These are phyloP conservation scores for Penicillium tannophilum DNA, from an alignment of 495 filamentous ascomycete genomes.

Conservation along the genomic window DNA sequence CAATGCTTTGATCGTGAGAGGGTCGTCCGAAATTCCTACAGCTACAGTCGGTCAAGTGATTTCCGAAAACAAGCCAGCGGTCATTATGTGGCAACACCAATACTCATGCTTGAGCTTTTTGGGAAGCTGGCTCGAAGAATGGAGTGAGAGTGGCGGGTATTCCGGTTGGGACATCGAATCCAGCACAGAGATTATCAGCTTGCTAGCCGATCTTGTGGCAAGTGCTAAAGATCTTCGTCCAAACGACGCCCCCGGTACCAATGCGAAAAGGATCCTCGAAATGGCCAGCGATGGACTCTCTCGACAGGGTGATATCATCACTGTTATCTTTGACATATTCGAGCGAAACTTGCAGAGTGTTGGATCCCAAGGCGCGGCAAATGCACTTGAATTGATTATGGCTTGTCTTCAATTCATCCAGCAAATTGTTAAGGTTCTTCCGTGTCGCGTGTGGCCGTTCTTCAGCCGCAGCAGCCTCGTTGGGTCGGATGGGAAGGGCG, in stretches of 20 bases:
- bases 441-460: constrained; percentile 85
- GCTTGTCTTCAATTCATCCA: constrained; percentile 79
- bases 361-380: constrained; percentile 53
- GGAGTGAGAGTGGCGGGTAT: constrained; percentile 43
- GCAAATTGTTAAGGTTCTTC: constrained; percentile 67
- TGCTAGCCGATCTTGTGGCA: constrained; percentile 60
- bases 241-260: constrained; percentile 30
- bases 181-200: constrained; percentile 63
- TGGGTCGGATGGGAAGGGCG: constrained; percentile 68
- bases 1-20: constrained; percentile 42
- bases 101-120: constrained; percentile 80
- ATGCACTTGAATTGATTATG: constrained; percentile 61
- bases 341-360: constrained; percentile 72
- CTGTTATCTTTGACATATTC: constrained; percentile 80
- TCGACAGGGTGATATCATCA: constrained; percentile 74
- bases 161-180: constrained; percentile 47
- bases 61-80: constrained; percentile 63
- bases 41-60: constrained; percentile 72
- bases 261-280: constrained; percentile 60
- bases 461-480: constrained; percentile 78
- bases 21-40: constrained; percentile 51
- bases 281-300: constrained; percentile 74
- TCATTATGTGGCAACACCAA: constrained; percentile 67
- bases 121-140: constrained; percentile 69
- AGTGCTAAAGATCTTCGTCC: constrained; percentile 31